Percentiles rank a stretch among this genome's conserved stretches.
These are phyloP conservation scores for Pichiaceae sp. DNA, from an alignment of 1,139 yeast genomes.

Conservation along the genomic window DNA sequence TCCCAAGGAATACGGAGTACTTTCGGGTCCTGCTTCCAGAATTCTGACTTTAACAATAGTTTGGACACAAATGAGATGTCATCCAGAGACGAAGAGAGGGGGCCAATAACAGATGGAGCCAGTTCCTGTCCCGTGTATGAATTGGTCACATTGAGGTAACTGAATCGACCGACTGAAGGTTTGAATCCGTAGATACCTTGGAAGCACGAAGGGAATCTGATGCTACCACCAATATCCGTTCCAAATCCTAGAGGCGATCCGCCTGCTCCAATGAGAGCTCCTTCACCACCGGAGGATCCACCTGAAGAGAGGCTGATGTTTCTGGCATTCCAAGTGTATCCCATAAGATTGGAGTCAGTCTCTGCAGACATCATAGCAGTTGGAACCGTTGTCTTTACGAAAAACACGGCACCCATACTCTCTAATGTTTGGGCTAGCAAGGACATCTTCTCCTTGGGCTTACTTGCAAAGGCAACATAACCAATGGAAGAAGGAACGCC, in stretches of 20 bases:
- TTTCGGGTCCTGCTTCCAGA: conserved; percentile 49
- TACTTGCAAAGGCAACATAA: conserved; percentile 26
- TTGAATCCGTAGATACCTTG: conserved; percentile 47
- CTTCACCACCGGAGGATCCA: conserved; percentile 61
- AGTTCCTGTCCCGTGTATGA: conserved; percentile 52
- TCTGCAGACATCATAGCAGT: conserved; percentile 49
- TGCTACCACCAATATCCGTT: conserved; percentile 59
- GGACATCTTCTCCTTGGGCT: conserved; percentile 24
- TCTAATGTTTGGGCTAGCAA: conserved; percentile 6
- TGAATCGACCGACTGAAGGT: conserved; percentile 40
- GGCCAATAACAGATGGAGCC: conserved; percentile 48
- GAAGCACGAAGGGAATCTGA: conserved; percentile 48
- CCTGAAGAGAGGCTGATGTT: conserved; percentile 40
- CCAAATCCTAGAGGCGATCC: conserved; percentile 49
- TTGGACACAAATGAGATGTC: conserved; percentile 61
- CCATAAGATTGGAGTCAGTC: conserved; percentile 37
- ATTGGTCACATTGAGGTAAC: conserved; percentile 42
- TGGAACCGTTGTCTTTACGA: conserved; percentile 52
- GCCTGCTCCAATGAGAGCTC: conserved; percentile 41
- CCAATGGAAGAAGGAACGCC: conserved; percentile 39
- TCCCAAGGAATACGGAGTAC: conserved; percentile 42
- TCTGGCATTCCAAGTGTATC: conserved; percentile 39
- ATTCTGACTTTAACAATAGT: conserved; percentile 39
- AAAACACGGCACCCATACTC: conserved; percentile 27
- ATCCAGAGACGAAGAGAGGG: conserved; percentile 47